Evolutionary conservation across 2,329 filamentous ascomycete genomes (phyloP).

Genomic region (Fusarium subglutinans): DNA sequence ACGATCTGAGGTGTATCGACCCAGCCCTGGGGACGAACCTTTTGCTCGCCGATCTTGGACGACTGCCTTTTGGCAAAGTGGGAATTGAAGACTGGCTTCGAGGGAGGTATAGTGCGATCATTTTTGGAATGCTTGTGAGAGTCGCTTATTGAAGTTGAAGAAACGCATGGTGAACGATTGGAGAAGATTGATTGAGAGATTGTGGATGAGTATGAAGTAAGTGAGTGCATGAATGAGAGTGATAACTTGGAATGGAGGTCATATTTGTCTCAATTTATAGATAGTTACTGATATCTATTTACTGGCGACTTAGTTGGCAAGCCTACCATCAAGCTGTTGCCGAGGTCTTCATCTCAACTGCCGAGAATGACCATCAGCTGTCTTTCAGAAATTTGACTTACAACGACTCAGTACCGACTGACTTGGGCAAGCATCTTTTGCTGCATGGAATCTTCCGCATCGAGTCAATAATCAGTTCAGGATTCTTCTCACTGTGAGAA

Average conservation of each 20-base stretch:
- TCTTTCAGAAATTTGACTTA: background rate
- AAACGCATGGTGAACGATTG: background rate
- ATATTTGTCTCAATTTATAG: background rate
- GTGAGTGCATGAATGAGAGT: background rate
- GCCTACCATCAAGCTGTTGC: background rate
- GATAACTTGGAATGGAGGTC: accelerated
- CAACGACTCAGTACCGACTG: background rate
- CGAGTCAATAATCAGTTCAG: background rate
- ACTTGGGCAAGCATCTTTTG: accelerated
- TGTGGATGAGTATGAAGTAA: background rate
- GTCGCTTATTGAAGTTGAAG: background rate
- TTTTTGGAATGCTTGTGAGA: background rate
- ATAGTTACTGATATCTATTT: background rate
- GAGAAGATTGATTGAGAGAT: background rate
- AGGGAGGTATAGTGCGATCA: background rate
- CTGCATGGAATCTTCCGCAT: too few species aligned
- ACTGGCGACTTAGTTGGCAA: accelerated
- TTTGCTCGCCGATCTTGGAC: background rate
- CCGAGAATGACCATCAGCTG: background rate
- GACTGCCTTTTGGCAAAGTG: background rate
- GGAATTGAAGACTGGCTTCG: background rate
- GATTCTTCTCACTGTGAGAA: background rate
- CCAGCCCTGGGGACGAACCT: background rate
- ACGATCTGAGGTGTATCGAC: background rate
- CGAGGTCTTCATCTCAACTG: background rate